Conservation (phyloP, 106 monocot genomes). For the Acorus calamus region DNA sequence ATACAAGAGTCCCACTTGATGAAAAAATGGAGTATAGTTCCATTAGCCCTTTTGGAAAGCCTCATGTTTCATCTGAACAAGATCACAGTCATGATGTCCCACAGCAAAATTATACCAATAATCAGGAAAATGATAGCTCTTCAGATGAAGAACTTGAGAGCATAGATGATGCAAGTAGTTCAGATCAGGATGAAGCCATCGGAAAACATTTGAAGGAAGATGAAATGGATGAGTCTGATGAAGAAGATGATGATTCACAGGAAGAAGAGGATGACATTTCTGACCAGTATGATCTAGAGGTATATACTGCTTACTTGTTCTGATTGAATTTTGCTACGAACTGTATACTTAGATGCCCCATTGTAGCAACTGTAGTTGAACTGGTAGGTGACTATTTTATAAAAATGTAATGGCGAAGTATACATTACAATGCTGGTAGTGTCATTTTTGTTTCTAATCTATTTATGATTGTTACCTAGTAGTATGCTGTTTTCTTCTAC, state of each 20-base stretch:
- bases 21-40: constrained; percentile 86
- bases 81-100: not conserved
- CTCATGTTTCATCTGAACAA: constrained; percentile 12
- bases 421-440: too few relatives aligned
- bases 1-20: constrained; percentile 74
- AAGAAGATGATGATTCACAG: constrained; percentile 25
- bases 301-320: too few relatives aligned
- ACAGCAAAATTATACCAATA: constrained; percentile 1
- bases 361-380: too few relatives aligned
- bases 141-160: constrained; percentile 8
- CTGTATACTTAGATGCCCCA: too few relatives aligned
- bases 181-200: constrained; percentile 11
- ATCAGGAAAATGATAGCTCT: constrained; percentile 2
- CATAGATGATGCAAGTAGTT: not conserved
- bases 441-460: too few relatives aligned
- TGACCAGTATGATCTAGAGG: not conserved
- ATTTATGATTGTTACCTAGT: too few relatives aligned
- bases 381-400: too few relatives aligned
- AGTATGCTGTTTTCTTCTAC: too few relatives aligned
- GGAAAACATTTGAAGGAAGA: constrained; percentile 7
- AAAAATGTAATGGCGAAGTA: too few relatives aligned
- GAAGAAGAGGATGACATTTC: constrained; percentile 34
- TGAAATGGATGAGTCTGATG: constrained; percentile 30
- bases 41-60: constrained; percentile 54
- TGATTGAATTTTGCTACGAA: too few relatives aligned